Percentiles rank a stretch among this genome's conserved stretches.
These are phyloP conservation scores for Ceratocystis ficicola DNA, from an alignment of 2,329 filamentous ascomycete genomes.

Conservation along the genomic window DNA sequence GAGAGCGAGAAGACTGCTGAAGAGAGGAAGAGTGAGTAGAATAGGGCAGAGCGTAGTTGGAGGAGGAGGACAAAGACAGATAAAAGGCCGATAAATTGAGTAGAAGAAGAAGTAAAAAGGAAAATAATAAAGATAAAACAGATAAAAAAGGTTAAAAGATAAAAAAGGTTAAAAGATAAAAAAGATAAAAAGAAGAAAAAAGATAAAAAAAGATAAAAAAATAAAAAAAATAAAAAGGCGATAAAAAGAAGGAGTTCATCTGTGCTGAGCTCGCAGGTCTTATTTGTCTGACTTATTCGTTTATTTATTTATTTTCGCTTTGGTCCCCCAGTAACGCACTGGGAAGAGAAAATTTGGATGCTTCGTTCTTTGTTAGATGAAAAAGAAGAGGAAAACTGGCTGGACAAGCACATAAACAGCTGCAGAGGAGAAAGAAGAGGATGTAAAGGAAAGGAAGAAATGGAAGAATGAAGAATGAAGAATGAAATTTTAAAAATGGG, in stretches of 20 bases:
- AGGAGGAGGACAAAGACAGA: conserved; percentile 1
- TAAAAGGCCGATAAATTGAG: background rate
- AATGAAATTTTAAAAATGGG: background rate
- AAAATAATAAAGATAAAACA: background rate
- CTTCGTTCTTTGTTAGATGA: background rate
- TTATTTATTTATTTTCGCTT: background rate
- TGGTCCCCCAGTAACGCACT: background rate
- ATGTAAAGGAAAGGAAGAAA: conserved; percentile 5
- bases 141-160: too few species aligned
- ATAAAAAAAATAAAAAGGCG: background rate
- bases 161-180: background rate
- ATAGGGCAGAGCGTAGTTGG: background rate
- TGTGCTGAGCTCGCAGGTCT: background rate
- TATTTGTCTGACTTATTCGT: background rate
- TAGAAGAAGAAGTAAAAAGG: background rate
- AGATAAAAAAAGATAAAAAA: background rate
- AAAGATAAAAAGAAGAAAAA: background rate
- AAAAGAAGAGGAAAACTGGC: background rate
- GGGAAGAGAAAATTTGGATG: too few species aligned
- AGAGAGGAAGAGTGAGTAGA: too few species aligned
- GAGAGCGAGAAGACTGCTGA: background rate
- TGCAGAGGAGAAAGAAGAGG: background rate
- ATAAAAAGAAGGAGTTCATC: background rate
- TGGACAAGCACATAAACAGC: background rate
- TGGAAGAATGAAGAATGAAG: background rate